Base-by-base conservation (phyloP, 805 yeast genomes). In the Hanseniaspora singularis region DNA sequence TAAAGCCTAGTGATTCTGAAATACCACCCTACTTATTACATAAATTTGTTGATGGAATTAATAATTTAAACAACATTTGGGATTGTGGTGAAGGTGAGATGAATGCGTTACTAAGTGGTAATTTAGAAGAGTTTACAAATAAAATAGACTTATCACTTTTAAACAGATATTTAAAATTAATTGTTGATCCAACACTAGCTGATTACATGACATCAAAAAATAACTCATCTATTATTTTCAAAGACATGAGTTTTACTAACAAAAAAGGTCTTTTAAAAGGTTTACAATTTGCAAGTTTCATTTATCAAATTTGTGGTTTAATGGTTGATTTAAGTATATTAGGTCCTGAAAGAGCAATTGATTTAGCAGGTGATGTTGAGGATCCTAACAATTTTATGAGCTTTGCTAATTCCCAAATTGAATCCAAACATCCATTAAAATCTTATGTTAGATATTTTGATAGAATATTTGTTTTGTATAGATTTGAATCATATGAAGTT, bases 221-320 rank as follows among this genome's bases (percentile, higher is more conserved):
- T 64, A 92, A 92, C 56, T 77, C 88, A 18, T 72, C 76, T 19
- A 56, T 92, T 18, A 71, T 86, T 1, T 94, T 79, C 63, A 92
- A 92, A 61, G 99, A 92, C 59, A 92, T 92, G 99, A 81, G 78
- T 51, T 95, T 87, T 60, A 79, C 84, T 16, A 89, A 92, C 63
- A 86, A 82, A 55, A 77, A 77, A 58, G 99, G 99, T 18, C 62
- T 92, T 49, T 64, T 92, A 15, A 73, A 94, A 40, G 99, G 98
- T 7, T 65, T 92, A 15, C 95, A 85, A 57, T 92, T 88, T 61
- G 75, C 96, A 0, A 78, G 96, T 0, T 92, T 89, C 62, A 77
- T 92, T 3, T 77, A 74, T 56, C 99, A 92, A 61, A 88, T 77
- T 62, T 92, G 92, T 62, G 96, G 96, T 3, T 65, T 92, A 40